Evolutionary conservation across 2,329 filamentous ascomycete genomes (phyloP).

Genomic region (Leptographium galeiforme): DNA sequence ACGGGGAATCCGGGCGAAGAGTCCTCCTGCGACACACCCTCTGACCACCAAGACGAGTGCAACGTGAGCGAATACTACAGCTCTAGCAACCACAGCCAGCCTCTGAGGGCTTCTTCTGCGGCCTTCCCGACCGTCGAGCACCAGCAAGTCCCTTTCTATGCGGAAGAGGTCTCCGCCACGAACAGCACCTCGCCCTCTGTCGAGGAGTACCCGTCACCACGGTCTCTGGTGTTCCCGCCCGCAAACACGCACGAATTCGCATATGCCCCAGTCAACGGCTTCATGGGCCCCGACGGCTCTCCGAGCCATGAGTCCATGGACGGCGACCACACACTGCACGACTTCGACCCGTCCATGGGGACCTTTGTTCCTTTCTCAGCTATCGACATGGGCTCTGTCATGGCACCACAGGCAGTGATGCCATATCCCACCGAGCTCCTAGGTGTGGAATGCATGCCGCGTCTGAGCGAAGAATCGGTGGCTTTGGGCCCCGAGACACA

Average conservation of each 20-base stretch:
- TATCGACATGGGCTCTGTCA: slow-evolving; percentile 6
- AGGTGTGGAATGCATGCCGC: slow-evolving; percentile 1
- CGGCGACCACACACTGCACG: background rate
- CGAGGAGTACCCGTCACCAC: slow-evolving; percentile 13
- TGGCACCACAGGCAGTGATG: slow-evolving; percentile 4
- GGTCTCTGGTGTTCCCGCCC: slow-evolving; percentile 9
- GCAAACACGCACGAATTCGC: background rate
- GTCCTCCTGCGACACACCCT: slow-evolving; percentile 20
- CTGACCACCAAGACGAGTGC: slow-evolving; percentile 15
- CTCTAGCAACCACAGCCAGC: slow-evolving; percentile 18
- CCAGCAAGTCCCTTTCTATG: background rate
- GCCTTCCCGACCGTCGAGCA: slow-evolving; percentile 17
- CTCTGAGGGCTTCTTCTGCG: slow-evolving; percentile 23
- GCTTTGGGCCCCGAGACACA: slow-evolving; percentile 4
- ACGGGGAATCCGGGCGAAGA: slow-evolving; percentile 27
- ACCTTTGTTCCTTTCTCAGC: slow-evolving; percentile 2
- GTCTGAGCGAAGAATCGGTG: slow-evolving; percentile 3
- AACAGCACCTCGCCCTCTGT: slow-evolving; percentile 5
- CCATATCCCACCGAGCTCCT: slow-evolving; percentile 10
- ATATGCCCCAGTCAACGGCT: slow-evolving; percentile 6
- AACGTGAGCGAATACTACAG: slow-evolving; percentile 19
- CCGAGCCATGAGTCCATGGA: background rate
- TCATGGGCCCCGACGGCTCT: slow-evolving; percentile 1
- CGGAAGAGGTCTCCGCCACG: background rate
- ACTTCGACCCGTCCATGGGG: slow-evolving; percentile 3